Evolutionary conservation across 2,329 filamentous ascomycete genomes (phyloP).

Genomic region (Pseudogymnoascus pannorum): DNA sequence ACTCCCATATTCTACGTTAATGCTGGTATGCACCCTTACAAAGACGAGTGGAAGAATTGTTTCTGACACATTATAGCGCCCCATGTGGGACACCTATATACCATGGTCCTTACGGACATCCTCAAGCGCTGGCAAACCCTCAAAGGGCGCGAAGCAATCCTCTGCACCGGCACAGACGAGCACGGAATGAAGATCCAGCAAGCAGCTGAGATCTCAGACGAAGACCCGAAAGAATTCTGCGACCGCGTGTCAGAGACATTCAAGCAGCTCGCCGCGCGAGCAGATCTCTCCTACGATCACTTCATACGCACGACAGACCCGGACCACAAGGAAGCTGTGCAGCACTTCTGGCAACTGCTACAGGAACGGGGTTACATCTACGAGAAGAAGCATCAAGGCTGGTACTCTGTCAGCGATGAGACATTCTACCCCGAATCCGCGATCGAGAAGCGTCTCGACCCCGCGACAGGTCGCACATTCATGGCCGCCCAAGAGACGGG

Average conservation of each 20-base stretch:
- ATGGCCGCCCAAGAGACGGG: slow-evolving; percentile 82
- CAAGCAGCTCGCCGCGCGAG: slow-evolving; percentile 60
- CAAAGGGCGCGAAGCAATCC: slow-evolving; percentile 60
- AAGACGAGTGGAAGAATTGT: not conserved
- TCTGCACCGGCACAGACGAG: slow-evolving; percentile 92
- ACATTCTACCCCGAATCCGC: slow-evolving; percentile 81
- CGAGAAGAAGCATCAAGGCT: slow-evolving; percentile 78
- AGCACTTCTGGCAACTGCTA: slow-evolving; percentile 81
- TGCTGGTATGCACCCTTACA: slow-evolving; percentile 51
- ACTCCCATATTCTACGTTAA: slow-evolving; percentile 99
- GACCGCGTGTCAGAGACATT: slow-evolving; percentile 78
- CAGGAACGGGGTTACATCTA: slow-evolving; percentile 73
- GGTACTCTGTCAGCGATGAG: slow-evolving; percentile 96
- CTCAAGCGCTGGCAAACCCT: slow-evolving; percentile 86
- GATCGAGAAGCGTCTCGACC: slow-evolving; percentile 67
- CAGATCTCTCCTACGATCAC: slow-evolving; percentile 68
- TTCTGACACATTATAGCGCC: slow-evolving; percentile 51
- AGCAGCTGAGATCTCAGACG: slow-evolving; percentile 64
- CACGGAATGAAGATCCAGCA: slow-evolving; percentile 97
- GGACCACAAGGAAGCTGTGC: slow-evolving; percentile 75
- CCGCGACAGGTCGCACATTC: slow-evolving; percentile 72
- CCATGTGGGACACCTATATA: slow-evolving; percentile 91
- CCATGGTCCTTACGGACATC: slow-evolving; percentile 83
- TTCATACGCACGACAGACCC: slow-evolving; percentile 89
- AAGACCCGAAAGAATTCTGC: slow-evolving; percentile 77